Base-by-base conservation (phyloP, 805 yeast genomes). In the Saccharomycopsis javanensis region DNA sequence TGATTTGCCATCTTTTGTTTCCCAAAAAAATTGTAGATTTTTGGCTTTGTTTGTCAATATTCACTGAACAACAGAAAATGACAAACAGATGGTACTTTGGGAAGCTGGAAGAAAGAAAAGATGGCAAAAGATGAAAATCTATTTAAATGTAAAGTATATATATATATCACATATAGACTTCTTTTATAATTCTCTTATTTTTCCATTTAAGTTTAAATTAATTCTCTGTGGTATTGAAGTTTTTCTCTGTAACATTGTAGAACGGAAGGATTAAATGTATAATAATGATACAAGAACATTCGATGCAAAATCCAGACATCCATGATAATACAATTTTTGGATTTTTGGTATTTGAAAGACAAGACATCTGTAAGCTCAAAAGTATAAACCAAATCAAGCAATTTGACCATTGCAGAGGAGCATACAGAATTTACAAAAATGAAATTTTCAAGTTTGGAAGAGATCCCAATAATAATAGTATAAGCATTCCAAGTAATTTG, bases 371-470 rank as follows among this genome's bases (percentile, higher is more conserved):
- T 30, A 25, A 42, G 48, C 48, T 42, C 28, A 42, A 42, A 13
- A 25, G 28, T 42, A 25, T n/a, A 25, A 6, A 28, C 15, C 23
- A 31, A 15, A 28, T 30, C 52, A 50, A 7, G 15, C 37, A 31
- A 8, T 42, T 42, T 42, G 23, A 8, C 28, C 48, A 42, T 15
- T 20, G 25, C 28, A 42, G 28, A 18, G 54, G 54, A 10, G 16
- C 53, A n/a, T 42, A 13, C 55, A 57, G 38, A 28, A 61, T 72
- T 1, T 37, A 58, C 6, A 71, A 68, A 56, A 73, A 73, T 58
- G 62, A 68, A 23, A 61, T 72, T 2, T 42, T 77, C 3, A 72
- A 72, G 38, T 63, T 79, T 33, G 85, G 85, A 1, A 69, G 85
- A 38, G 66, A 68, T 25, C 58, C 56, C 1, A 59, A 63, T 5